Conservation (phyloP, 345 rosid genomes). For the Ceriops tagal region DNA sequence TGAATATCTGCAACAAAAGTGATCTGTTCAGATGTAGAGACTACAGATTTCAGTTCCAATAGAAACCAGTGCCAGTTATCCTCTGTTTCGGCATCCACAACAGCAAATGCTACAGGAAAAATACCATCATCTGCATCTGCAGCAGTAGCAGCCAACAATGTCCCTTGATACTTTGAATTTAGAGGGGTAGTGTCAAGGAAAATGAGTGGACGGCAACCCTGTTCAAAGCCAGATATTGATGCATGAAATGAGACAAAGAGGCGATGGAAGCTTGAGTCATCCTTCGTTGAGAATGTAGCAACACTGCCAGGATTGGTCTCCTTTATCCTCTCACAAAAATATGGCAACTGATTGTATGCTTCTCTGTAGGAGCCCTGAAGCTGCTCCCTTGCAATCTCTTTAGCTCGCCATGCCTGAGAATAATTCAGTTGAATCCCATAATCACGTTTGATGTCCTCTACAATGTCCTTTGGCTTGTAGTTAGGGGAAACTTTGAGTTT, state of each 20-base stretch:
- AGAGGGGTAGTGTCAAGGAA: constrained; percentile 69
- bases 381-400: constrained; percentile 90
- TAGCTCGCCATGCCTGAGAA: constrained; percentile 95
- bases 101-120: constrained; percentile 78
- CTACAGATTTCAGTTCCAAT: constrained; percentile 60
- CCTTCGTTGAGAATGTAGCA: constrained; percentile 72
- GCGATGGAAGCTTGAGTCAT: constrained; percentile 86
- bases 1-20: constrained; percentile 83
- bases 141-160: constrained; percentile 63
- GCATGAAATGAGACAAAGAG: constrained; percentile 84
- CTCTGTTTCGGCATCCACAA: constrained; percentile 76
- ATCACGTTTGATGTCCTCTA: constrained; percentile 78
- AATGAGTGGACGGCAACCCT: constrained; percentile 86
- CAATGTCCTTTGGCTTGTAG: constrained; percentile 85
- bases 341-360: constrained; percentile 75
- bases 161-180: constrained; percentile 82
- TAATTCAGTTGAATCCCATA: constrained; percentile 87
- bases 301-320: constrained; percentile 93
- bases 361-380: constrained; percentile 90
- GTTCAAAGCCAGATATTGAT: constrained; percentile 70
- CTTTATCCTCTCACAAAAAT: constrained; percentile 77
- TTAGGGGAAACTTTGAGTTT: constrained; percentile 77
- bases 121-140: constrained; percentile 79
- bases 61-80: constrained; percentile 91
- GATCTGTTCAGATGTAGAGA: constrained; percentile 46